phyloP scores from a whole-genome alignment of 2,329 filamentous ascomycete genomes.

The Botryosphaeria agaves region DNA sequence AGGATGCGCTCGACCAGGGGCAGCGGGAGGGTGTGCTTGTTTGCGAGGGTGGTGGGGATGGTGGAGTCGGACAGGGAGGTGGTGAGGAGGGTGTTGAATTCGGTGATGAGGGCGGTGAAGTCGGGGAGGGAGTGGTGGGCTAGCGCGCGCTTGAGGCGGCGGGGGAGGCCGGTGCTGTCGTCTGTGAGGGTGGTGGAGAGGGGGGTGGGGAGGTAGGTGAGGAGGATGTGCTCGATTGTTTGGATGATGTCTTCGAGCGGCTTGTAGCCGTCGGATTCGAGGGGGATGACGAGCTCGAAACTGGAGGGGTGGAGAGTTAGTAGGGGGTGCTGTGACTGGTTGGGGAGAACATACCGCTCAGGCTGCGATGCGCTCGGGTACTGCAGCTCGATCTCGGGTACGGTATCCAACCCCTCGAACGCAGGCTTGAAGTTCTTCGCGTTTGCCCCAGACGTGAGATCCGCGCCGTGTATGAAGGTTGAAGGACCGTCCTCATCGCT shows the following conservation, averaged over 20 bases:
- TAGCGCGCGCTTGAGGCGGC: conserved; percentile 58
- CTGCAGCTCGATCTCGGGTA: conserved; percentile 47
- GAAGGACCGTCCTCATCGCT: too few relatives aligned
- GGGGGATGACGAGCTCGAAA: conserved; percentile 61
- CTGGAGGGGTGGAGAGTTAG: conserved; percentile 17
- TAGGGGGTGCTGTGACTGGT: background rate
- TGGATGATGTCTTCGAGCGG: conserved; percentile 43
- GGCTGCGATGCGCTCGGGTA: conserved; percentile 61
- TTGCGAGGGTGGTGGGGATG: conserved; percentile 54
- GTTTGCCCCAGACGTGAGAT: conserved; percentile 21
- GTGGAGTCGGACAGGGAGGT: conserved; percentile 50
- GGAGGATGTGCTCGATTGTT: conserved; percentile 40
- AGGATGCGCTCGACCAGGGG: conserved; percentile 56
- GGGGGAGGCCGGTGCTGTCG: conserved; percentile 55
- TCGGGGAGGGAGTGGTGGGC: conserved; percentile 47
- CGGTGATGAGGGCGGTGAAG: conserved; percentile 54
- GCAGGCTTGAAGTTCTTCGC: conserved; percentile 33
- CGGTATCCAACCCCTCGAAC: conserved; percentile 26
- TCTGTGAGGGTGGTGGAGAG: conserved; percentile 52
- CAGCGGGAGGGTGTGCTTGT: conserved; percentile 51
- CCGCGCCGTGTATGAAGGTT: conserved; percentile 21
- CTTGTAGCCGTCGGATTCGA: conserved; percentile 52
- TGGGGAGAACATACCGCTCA: conserved; percentile 38
- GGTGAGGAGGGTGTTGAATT: conserved; percentile 60
- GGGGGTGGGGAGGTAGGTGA: conserved; percentile 60